A percentile compares a stretch with the other conserved stretches of the same genome.
These are phyloP conservation scores for Lipomyces yamanashiensis DNA, from an alignment of 805 yeast genomes.

Conservation along the genomic window DNA sequence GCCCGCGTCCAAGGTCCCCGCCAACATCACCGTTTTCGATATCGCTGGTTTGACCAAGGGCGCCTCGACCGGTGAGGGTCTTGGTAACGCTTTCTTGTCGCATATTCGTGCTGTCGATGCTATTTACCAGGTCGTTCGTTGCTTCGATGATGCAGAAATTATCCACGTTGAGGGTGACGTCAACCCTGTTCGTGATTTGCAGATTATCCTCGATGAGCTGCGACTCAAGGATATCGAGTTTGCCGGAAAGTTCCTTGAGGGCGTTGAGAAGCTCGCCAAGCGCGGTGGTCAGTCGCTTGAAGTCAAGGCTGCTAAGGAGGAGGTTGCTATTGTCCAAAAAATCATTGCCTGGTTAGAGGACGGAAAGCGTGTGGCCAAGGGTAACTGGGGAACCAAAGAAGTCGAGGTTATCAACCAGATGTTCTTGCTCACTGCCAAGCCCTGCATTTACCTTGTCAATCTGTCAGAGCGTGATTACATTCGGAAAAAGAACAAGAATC, in stretches of 20 bases:
- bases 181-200: constrained; percentile 92
- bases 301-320: constrained; percentile 86
- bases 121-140: constrained; percentile 94
- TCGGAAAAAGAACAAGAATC: constrained; percentile 86
- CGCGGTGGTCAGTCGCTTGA: constrained; percentile 91
- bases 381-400: constrained; percentile 86
- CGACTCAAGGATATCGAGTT: constrained; percentile 97
- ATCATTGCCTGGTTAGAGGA: constrained; percentile 77
- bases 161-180: constrained; percentile 97
- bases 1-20: constrained; percentile 79
- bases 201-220: constrained; percentile 87
- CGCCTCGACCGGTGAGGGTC: constrained; percentile 81
- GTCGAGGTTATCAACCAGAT: constrained; percentile 86
- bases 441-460: constrained; percentile 89
- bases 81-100: constrained; percentile 95
- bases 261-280: constrained; percentile 75
- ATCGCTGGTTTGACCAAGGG: constrained; percentile 97
- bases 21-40: constrained; percentile 89
- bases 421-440: constrained; percentile 91
- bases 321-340: constrained; percentile 70
- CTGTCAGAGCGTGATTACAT: constrained; percentile 86
- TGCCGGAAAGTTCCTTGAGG: constrained; percentile 79
- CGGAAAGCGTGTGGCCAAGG: constrained; percentile 87
- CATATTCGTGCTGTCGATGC: constrained; percentile 98
- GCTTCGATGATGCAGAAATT: constrained; percentile 97